A percentile compares a stretch with the other conserved stretches of the same genome.
phyloP scores from a whole-genome alignment of 495 filamentous ascomycete genomes.

The Staphylotrichum longicolle region DNA sequence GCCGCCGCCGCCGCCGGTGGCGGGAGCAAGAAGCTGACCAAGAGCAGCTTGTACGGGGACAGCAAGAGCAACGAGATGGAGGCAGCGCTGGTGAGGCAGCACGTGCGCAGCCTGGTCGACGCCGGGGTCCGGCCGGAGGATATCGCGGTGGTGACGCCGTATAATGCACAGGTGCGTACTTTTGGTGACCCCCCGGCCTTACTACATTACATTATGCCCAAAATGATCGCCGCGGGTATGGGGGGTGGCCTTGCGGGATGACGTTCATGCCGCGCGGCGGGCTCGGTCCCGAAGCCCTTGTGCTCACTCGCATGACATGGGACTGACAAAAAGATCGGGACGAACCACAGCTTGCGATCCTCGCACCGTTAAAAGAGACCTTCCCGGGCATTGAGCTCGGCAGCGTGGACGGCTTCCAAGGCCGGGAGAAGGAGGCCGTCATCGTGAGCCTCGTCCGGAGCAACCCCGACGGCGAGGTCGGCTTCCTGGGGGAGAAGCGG shows the following conservation, averaged over 20 bases:
- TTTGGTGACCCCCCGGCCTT: background rate
- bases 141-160: conserved; percentile 92
- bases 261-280: conserved; percentile 17
- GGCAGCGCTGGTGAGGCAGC: conserved; percentile 70
- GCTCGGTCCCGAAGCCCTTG: background rate
- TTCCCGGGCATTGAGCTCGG: conserved; percentile 87
- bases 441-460: conserved; percentile 88
- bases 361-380: conserved; percentile 73
- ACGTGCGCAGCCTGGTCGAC: conserved; percentile 70
- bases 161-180: conserved; percentile 77
- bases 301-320: conserved; percentile 4
- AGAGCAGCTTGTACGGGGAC: conserved; percentile 61
- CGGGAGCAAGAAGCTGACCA: conserved; percentile 30
- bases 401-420: conserved; percentile 96
- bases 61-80: conserved; percentile 95
- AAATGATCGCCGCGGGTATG: conserved; percentile 11
- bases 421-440: conserved; percentile 94
- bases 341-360: conserved; percentile 60
- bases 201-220: background rate
- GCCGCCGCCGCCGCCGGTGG: background rate
- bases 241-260: background rate
- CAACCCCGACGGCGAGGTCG: conserved; percentile 81
- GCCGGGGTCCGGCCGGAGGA: conserved; percentile 77
- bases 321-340: conserved; percentile 8
- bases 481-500: conserved; percentile 91